Percentiles rank a stretch among this genome's conserved stretches.
phyloP scores from a whole-genome alignment of 495 filamentous ascomycete species.

The Monascus purpureus region DNA sequence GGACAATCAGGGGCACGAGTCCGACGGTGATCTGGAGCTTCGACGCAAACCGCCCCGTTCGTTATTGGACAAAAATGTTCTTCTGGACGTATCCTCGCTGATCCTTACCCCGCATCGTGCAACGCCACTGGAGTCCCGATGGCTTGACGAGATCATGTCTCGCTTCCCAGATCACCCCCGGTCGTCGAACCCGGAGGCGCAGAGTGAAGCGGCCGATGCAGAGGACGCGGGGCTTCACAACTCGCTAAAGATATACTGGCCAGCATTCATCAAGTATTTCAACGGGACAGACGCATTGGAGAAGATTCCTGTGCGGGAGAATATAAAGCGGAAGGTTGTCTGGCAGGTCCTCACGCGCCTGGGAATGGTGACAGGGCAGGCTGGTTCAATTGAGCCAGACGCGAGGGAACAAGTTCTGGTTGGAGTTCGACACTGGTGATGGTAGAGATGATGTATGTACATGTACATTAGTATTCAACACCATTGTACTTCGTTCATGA shows the following conservation, averaged over 20 bases:
- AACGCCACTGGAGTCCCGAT: constrained; percentile 49
- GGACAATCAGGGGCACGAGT: constrained; percentile 10
- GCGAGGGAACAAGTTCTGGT: constrained; percentile 27
- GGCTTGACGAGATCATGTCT: constrained; percentile 55
- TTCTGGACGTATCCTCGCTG: constrained; percentile 26
- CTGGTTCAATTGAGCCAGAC: constrained; percentile 18
- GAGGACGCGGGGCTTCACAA: constrained; percentile 35
- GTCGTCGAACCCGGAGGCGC: constrained; percentile 12
- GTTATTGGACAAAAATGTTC: constrained; percentile 23
- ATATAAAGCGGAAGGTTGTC: constrained; percentile 70
- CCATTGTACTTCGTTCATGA: no score
- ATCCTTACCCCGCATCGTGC: constrained; percentile 42
- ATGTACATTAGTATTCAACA: no score
- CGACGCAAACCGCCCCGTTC: constrained; percentile 12
- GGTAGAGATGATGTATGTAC: no score
- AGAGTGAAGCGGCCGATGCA: constrained; percentile 17
- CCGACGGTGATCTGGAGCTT: constrained; percentile 14
- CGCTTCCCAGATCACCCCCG: constrained; percentile 32
- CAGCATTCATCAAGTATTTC: constrained; percentile 58
- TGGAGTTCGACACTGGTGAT: constrained; percentile 31
- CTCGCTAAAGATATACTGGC: constrained; percentile 40
- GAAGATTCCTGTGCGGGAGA: constrained; percentile 68
- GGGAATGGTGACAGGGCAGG: constrained; percentile 20
- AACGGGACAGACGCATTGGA: constrained; percentile 81
- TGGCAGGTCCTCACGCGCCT: constrained; percentile 44